Conservation (phyloP, 2,329 filamentous ascomycete genomes). For the Coniochaeta pulveracea region DNA sequence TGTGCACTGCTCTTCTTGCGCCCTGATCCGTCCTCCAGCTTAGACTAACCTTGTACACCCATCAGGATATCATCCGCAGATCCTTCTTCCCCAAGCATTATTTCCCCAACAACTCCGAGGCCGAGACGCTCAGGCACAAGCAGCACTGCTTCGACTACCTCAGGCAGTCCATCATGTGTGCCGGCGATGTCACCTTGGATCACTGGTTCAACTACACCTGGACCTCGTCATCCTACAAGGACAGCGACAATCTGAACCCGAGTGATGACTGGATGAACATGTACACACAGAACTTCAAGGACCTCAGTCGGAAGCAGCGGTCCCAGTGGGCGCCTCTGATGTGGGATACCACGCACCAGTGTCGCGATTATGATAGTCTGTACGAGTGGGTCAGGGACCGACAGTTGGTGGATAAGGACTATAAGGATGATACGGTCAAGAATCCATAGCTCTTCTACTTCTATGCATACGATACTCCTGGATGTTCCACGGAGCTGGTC, state of each 20-base stretch:
- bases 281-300: not conserved
- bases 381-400: constrained; percentile 3
- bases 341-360: constrained; percentile 5
- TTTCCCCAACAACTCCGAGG: constrained; percentile 1
- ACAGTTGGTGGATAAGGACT: constrained; percentile 5
- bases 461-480: no score
- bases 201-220: constrained; percentile 7
- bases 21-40: not conserved
- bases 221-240: constrained; percentile 1
- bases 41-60: not conserved
- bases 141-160: constrained; percentile 5
- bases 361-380: constrained; percentile 4
- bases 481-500: no score
- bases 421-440: no score
- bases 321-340: not conserved
- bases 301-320: not conserved
- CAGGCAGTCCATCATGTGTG: constrained; percentile 6
- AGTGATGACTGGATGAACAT: constrained; percentile 2
- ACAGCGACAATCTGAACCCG: not conserved
- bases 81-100: constrained; percentile 3
- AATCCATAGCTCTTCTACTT: no score
- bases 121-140: constrained; percentile 1
- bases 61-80: constrained; percentile 1
- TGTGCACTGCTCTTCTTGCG: no score
- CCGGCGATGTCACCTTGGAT: constrained; percentile 5